Conservation (phyloP, 2,329 filamentous ascomycete species). For the Parastagonospora nodorum region DNA sequence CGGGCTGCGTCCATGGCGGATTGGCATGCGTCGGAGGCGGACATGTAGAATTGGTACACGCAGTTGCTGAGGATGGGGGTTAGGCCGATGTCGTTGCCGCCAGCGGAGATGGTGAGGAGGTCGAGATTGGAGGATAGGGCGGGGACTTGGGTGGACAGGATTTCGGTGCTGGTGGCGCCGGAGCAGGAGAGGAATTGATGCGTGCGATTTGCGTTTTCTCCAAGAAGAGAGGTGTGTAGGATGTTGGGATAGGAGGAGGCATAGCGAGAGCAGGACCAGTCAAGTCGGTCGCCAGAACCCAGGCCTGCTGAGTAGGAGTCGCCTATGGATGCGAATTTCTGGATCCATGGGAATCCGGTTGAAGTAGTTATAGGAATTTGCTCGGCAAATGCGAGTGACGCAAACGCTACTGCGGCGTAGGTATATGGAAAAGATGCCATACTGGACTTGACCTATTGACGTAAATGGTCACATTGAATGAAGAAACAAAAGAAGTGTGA, state of each 20-base stretch:
- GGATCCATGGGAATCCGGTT: slow-evolving; percentile 24
- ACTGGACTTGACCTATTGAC: neutral
- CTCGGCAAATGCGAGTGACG: slow-evolving; percentile 4
- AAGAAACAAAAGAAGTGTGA: too few relatives aligned
- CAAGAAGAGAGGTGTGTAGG: slow-evolving; percentile 23
- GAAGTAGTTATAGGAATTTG: slow-evolving; percentile 4
- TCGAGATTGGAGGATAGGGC: slow-evolving; percentile 23
- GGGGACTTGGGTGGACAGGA: slow-evolving; percentile 31
- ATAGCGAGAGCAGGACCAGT: slow-evolving; percentile 38
- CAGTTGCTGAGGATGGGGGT: slow-evolving; percentile 34
- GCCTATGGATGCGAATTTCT: slow-evolving; percentile 34
- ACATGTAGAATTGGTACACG: slow-evolving; percentile 39
- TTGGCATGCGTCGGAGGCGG: slow-evolving; percentile 27
- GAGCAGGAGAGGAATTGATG: slow-evolving; percentile 40
- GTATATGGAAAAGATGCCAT: neutral
- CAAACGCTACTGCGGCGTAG: neutral
- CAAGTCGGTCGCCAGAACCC: slow-evolving; percentile 29
- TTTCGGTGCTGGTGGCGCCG: slow-evolving; percentile 29
- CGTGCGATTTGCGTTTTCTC: slow-evolving; percentile 10
- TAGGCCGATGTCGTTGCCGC: slow-evolving; percentile 40
- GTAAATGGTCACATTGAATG: too few relatives aligned
- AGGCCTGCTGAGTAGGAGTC: slow-evolving; percentile 41
- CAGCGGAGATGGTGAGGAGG: slow-evolving; percentile 37
- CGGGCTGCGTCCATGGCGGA: slow-evolving; percentile 24
- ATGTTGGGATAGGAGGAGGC: slow-evolving; percentile 32